These are phyloP conservation scores for Petunia hybrid DNA, from an alignment of 305 asterid genomes.

Conservation along the genomic window DNA sequence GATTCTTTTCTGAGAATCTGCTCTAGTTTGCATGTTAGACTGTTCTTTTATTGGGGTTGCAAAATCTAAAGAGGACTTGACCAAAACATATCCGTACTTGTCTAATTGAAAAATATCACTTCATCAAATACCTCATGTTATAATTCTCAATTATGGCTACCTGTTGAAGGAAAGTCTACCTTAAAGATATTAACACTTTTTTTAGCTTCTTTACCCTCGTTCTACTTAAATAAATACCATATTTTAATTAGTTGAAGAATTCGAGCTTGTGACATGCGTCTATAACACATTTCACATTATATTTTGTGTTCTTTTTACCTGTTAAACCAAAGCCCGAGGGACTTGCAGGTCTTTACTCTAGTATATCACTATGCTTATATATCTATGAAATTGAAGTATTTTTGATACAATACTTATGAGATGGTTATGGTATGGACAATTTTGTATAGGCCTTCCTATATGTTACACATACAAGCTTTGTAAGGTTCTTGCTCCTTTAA, in stretches of 20 bases:
- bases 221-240: too few species aligned
- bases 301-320: too few species aligned
- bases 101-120: neutral
- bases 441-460: neutral
- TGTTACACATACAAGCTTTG: neutral
- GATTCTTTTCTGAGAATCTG: slow-evolving; percentile 58
- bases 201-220: too few species aligned
- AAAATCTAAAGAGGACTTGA: slow-evolving; percentile 28
- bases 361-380: neutral
- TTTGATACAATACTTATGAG: neutral
- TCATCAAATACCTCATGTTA: neutral
- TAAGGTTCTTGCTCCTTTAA: neutral
- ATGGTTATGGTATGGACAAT: neutral
- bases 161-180: neutral
- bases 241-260: too few species aligned
- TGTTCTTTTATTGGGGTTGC: slow-evolving; percentile 33
- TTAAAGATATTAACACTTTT: neutral
- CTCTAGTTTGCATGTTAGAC: slow-evolving; percentile 34
- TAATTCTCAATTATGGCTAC: neutral
- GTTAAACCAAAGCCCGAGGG: too few species aligned
- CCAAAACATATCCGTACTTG: slow-evolving; percentile 27
- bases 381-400: neutral
- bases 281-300: too few species aligned
- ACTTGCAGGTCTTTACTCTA: neutral
- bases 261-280: too few species aligned